Conservation (phyloP, 768 basidiomycete species). For the Collybia sordida region DNA sequence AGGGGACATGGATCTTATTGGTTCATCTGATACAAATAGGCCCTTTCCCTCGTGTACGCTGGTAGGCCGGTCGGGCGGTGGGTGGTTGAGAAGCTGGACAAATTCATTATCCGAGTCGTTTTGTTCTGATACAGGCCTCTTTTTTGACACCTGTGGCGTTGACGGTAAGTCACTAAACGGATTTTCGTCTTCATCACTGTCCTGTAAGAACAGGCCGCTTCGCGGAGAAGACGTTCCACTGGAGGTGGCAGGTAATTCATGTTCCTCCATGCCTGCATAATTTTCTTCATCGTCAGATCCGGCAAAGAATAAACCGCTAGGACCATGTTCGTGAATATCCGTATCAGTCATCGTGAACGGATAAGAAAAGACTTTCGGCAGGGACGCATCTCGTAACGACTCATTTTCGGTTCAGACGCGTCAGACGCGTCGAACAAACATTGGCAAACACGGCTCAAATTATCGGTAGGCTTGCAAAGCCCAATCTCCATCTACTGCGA, state of each 20-base stretch:
- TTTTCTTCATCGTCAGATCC: constrained; percentile 55
- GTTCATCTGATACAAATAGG: constrained; percentile 37
- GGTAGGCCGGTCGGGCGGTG: constrained; percentile 6
- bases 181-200: constrained; percentile 31
- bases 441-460: constrained; percentile 32
- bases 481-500: constrained; percentile 17
- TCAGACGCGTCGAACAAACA: constrained; percentile 38
- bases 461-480: constrained; percentile 18
- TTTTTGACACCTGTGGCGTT: constrained; percentile 12
- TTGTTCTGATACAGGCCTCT: constrained; percentile 12
- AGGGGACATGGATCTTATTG: constrained; percentile 17
- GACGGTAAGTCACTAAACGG: constrained; percentile 1
- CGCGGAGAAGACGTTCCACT: constrained; percentile 16
- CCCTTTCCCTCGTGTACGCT: constrained; percentile 32
- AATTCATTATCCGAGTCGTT: constrained; percentile 14
- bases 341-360: constrained; percentile 22
- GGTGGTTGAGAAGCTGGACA: constrained; percentile 23
- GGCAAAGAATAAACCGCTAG: constrained; percentile 55
- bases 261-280: constrained; percentile 15
- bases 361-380: constrained; percentile 3
- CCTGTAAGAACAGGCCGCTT: constrained; percentile 31
- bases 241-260: constrained; percentile 13
- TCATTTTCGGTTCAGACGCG: constrained; percentile 27
- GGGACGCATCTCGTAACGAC: constrained; percentile 20
- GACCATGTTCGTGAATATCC: constrained; percentile 26